phyloP scores from a whole-genome alignment of 179 eudicot species.

The Pouteria campechiana region DNA sequence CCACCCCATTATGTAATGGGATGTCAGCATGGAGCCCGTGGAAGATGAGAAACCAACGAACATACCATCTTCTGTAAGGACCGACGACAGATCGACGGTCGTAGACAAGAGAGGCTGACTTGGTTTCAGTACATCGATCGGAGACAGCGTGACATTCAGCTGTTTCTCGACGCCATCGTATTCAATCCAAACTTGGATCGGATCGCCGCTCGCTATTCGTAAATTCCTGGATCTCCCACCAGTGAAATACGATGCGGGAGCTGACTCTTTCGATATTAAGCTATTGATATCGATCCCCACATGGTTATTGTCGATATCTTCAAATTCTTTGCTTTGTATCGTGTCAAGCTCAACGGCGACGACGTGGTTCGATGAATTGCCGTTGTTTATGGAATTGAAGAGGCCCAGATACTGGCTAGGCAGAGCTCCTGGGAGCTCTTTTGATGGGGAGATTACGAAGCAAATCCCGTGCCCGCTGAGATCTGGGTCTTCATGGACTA shows the following conservation, averaged over 20 bases:
- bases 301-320: not conserved
- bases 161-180: not conserved
- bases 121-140: not conserved
- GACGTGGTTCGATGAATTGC: not conserved
- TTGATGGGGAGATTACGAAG: not conserved
- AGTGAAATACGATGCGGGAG: not conserved
- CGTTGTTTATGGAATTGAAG: not conserved
- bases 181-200: not conserved
- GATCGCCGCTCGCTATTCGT: not conserved
- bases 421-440: not conserved
- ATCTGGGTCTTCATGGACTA: not conserved
- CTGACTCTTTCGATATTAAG: not conserved
- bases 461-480: not conserved
- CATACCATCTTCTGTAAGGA: slow-evolving; percentile 3
- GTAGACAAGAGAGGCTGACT: not conserved
- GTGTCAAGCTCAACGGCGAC: not conserved
- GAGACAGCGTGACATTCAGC: not conserved
- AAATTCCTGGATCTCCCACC: not conserved
- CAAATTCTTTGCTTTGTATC: not conserved
- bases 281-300: not conserved
- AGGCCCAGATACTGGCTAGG: not conserved
- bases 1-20: slow-evolving; percentile 13
- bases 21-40: slow-evolving; percentile 1
- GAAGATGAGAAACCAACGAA: slow-evolving; percentile 12
- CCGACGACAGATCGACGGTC: not conserved